phyloP scores from a whole-genome alignment of 306 rosid genomes.

The Arachis stenosperma region DNA sequence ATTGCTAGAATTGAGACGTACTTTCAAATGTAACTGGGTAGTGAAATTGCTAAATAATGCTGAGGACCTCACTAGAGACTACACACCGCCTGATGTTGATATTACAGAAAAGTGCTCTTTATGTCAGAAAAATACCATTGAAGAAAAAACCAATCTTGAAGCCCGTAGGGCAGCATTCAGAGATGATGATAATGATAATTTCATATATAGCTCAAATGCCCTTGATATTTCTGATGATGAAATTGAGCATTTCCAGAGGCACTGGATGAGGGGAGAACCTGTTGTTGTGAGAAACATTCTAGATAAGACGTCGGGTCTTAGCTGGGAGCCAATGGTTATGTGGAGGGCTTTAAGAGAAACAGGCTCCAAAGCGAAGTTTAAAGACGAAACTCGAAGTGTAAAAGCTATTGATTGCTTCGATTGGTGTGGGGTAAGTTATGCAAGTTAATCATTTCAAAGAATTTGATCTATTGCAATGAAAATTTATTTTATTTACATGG shows the following conservation, averaged over 20 bases:
- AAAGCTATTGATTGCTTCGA: constrained; percentile 58
- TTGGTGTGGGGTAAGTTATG: constrained; percentile 54
- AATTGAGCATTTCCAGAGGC: constrained; percentile 53
- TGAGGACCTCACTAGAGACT: constrained; percentile 45
- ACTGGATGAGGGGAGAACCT: constrained; percentile 52
- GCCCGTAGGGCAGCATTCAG: constrained; percentile 44
- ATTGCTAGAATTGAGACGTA: constrained; percentile 44
- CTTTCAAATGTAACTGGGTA: constrained; percentile 46
- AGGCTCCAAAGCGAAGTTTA: constrained; percentile 45
- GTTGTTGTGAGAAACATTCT: constrained; percentile 51
- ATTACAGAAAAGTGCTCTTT: constrained; percentile 35
- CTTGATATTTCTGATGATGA: constrained; percentile 44
- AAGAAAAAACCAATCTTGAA: constrained; percentile 40
- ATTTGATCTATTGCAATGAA: constrained; percentile 13
- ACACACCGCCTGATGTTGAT: constrained; percentile 27
- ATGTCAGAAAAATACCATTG: constrained; percentile 37
- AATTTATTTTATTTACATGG: constrained; percentile 28
- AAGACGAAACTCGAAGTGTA: constrained; percentile 47
- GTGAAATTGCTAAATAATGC: constrained; percentile 47
- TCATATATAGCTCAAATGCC: constrained; percentile 44
- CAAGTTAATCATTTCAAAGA: constrained; percentile 20
- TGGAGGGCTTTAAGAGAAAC: constrained; percentile 55
- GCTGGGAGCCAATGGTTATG: constrained; percentile 59
- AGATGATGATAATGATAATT: constrained; percentile 41
- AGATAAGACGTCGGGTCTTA: constrained; percentile 50